Evolutionary conservation across 805 yeast genomes (phyloP), one percentile per base, ranked within the genome.

Genomic region (Kregervanrija fluxuum): DNA sequence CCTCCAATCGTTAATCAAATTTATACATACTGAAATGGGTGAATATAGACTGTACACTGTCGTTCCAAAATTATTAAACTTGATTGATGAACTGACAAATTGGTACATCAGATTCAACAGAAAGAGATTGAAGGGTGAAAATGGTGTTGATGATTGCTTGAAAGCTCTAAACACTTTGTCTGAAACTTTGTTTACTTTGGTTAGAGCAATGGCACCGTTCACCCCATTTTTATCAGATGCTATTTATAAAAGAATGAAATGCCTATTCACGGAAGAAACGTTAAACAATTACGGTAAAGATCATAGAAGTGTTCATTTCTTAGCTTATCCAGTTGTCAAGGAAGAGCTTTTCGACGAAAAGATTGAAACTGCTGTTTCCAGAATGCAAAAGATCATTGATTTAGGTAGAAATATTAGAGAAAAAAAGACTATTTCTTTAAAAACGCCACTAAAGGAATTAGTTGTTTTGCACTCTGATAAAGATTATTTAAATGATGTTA

Each of bases 61-160:
- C 55, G 98, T 93, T 54, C 97, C 99, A 57, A 85, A 83, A 61
- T 71, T 93, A 61, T 76, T 93, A 61, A 75, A 78, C 47, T 82
- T 93, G 66, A 85, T 93, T 64, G 99, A 93, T 61, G 87, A 87
- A 62, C 77, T 93, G 68, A 93, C 99, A 54, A 93, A 93, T 73
- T 93, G 98, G 98, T 93, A 93, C 73, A 93, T 93, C 65, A 84
- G 99, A 67, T 86, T 93, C 69, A 93, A 93, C 74, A 90, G 99
- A 73, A 81, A 88, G 72, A 91, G 99, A 75, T 79, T 93, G 61
- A 93, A 93, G 82, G 98, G 98, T 64, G 93, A 84, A 61, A 82
- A 77, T 48, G 96, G 95, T 48, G 67, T 78, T 42, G 83, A 80
- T 45, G 99, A 93, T 62, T 84, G 96, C 57, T 66, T 80, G 55